phyloP scores from a whole-genome alignment of 2,329 filamentous ascomycete species.

The Dendryphion nanum region DNA sequence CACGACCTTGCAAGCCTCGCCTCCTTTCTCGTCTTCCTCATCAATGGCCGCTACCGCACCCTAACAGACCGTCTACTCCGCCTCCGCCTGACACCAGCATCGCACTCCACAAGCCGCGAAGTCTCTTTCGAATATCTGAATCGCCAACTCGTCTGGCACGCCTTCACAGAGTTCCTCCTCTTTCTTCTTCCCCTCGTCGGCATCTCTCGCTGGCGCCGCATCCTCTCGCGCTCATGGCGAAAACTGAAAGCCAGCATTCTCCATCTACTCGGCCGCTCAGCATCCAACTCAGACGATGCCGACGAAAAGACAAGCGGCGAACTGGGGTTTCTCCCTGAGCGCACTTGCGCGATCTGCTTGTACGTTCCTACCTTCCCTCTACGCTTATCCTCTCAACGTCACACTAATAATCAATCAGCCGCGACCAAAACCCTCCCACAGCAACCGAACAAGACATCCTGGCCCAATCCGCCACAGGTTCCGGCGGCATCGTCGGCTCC shows the following conservation, averaged over 20 bases:
- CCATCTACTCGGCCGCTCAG: conserved; percentile 44
- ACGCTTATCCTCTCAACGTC: background rate
- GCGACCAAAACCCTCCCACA: conserved; percentile 77
- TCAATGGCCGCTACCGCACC: conserved; percentile 88
- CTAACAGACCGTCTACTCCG: conserved; percentile 81
- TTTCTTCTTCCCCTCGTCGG: conserved; percentile 97
- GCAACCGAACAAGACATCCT: conserved; percentile 70
- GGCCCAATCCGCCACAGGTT: conserved; percentile 55
- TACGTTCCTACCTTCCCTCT: background rate
- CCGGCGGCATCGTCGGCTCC: conserved; percentile 79
- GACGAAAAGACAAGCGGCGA: conserved; percentile 60
- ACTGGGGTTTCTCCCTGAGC: conserved; percentile 80
- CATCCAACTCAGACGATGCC: conserved; percentile 45
- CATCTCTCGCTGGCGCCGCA: conserved; percentile 87
- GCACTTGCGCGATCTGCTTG: conserved; percentile 96
- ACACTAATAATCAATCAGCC: conserved; percentile 28
- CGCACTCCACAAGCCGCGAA: conserved; percentile 79
- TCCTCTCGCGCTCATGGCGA: conserved; percentile 83
- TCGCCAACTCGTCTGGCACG: conserved; percentile 96
- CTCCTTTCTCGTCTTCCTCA: conserved; percentile 87
- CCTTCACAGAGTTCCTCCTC: conserved; percentile 98
- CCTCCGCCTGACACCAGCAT: conserved; percentile 81
- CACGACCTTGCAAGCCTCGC: conserved; percentile 80
- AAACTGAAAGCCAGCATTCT: conserved; percentile 64
- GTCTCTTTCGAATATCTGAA: conserved; percentile 98